Evolutionary conservation across 2,329 filamentous ascomycete species (phyloP), one percentile per base, ranked within the genome.

Genomic region (Oidium heveae): DNA sequence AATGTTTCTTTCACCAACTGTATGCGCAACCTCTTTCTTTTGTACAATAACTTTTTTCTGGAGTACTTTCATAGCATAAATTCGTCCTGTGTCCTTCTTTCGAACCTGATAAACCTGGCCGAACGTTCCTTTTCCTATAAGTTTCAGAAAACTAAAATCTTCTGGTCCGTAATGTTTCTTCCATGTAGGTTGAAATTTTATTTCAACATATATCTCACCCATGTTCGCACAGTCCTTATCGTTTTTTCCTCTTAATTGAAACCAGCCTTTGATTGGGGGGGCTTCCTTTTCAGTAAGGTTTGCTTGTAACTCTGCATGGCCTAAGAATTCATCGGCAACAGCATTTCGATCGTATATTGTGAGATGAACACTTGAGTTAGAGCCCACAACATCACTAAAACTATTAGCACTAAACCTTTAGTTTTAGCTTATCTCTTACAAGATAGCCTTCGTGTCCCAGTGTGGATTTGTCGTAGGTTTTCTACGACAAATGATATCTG

Each of bases 41-140:
- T 98, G 91, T 28, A 98, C 91, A 63, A 98, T 98, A 54, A 98
- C 91, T 73, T 98, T 98, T 74, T 98, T 98, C 53, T 91, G 95
- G 34, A 98, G 72, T 1, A 98, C 89, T 69, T 98, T 98, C 91
- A 98, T 98, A 58, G 91, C 91, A 64, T 98, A 98, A 57, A 98
- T 95, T 47, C 91, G 82, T 63, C 81, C 80, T 0, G 89, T 95
- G 66, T 98, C 91, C 72, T 86, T 91, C 76, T 98, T 98, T 62
- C 86, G 82, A 7, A 98, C 91, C 67, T 98, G 91, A 66, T 96
- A 98, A 1, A 98, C 91, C 67, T 98, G 91, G 0, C 91, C 91
- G 66, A 98, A 98, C 0, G 91, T 98, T 55, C 91, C 91, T 69
- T 96, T 96, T 58, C 91, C 91, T 60, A 98, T 96, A 55, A 98